These are phyloP conservation scores for Paspalum notatum DNA, from an alignment of 176 grass and related monocot species.

Conservation along the genomic window DNA sequence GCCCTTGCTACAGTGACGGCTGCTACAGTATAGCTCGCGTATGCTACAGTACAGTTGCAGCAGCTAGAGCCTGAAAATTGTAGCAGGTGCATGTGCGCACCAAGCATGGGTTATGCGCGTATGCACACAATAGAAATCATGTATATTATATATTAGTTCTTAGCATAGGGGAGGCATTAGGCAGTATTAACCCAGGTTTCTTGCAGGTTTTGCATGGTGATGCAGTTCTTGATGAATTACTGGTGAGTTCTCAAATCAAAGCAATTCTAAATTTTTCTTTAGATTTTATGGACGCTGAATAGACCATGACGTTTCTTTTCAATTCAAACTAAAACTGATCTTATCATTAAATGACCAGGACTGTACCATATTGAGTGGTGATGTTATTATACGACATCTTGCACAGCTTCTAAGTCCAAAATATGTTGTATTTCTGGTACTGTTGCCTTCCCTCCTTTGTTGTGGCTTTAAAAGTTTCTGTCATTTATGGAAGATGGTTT, in stretches of 20 bases:
- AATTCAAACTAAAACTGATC: constrained; percentile 38
- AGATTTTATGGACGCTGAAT: constrained; percentile 8
- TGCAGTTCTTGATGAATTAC: constrained; percentile 82
- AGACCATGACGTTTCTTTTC: constrained; percentile 13
- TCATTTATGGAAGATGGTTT: neutral
- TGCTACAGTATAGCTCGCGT: too few relatives aligned
- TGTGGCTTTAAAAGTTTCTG: constrained; percentile 1
- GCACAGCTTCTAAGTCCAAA: constrained; percentile 71
- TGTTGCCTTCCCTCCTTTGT: constrained; percentile 38
- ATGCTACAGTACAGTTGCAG: too few relatives aligned
- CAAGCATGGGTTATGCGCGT: too few relatives aligned
- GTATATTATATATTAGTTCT: constrained; percentile 29
- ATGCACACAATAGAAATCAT: too few relatives aligned
- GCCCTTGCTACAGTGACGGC: too few relatives aligned
- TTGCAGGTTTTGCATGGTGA: constrained; percentile 95
- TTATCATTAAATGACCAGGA: constrained; percentile 72
- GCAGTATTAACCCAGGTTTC: constrained; percentile 18
- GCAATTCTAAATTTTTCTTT: neutral
- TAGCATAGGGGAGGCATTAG: constrained; percentile 8
- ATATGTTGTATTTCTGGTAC: constrained; percentile 98
- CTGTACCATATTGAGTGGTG: constrained; percentile 95
- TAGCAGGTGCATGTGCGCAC: too few relatives aligned
- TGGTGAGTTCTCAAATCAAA: constrained; percentile 52
- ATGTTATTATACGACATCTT: constrained; percentile 95
- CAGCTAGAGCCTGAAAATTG: too few relatives aligned